A percentile compares a stretch with the other conserved stretches of the same genome.
phyloP scores from a whole-genome alignment of 192 early-diverging fungal species.

The Tieghemiomyces parasiticus region DNA sequence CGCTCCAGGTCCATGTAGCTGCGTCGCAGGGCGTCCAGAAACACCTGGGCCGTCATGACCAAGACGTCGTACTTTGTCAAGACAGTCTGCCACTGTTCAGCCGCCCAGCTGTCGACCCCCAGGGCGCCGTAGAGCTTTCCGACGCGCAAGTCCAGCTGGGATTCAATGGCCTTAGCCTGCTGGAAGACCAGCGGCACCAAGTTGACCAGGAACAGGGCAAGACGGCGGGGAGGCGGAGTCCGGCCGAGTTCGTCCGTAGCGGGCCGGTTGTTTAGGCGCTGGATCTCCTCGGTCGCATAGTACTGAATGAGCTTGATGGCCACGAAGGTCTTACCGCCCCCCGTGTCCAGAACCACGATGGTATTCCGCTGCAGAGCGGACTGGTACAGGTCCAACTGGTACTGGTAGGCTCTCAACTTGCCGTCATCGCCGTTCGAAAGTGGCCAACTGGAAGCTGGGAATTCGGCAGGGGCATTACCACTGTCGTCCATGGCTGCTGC shows the following conservation, averaged over 20 bases:
- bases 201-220: constrained; percentile 67
- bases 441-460: too few relatives aligned
- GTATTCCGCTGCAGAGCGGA: constrained; percentile 56
- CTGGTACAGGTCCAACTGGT: constrained; percentile 63
- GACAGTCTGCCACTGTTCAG: constrained; percentile 39
- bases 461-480: too few relatives aligned
- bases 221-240: constrained; percentile 12
- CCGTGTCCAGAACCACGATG: constrained; percentile 84
- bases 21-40: constrained; percentile 59
- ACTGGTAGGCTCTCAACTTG: constrained; percentile 49
- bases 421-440: too few relatives aligned
- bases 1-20: constrained; percentile 45
- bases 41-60: constrained; percentile 77
- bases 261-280: neutral
- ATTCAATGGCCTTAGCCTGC: constrained; percentile 60
- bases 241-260: neutral
- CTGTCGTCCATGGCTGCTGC: too few relatives aligned
- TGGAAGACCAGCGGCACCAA: constrained; percentile 77
- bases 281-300: constrained; percentile 27
- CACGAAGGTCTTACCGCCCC: constrained; percentile 86
- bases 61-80: constrained; percentile 49
- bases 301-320: constrained; percentile 75
- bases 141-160: constrained; percentile 48
- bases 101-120: constrained; percentile 43
- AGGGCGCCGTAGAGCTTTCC: constrained; percentile 48